phyloP scores from a whole-genome alignment of 352 stramenopile genomes.

The Globisporangium uncinulatum region DNA sequence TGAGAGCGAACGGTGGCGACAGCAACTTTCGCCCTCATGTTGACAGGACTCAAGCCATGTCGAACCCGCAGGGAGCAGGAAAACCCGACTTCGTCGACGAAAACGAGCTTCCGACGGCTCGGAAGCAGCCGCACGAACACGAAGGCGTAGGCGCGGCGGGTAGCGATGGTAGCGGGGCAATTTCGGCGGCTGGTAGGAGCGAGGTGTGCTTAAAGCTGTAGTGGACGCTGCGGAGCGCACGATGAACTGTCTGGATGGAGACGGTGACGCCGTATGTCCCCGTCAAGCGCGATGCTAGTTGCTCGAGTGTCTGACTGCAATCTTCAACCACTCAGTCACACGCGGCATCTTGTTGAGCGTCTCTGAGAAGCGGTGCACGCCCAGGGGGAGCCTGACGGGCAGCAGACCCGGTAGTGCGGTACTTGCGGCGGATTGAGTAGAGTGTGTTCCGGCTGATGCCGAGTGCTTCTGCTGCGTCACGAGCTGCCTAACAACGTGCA shows the following conservation, averaged over 20 bases:
- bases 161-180: background rate
- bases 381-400: too few relatives aligned
- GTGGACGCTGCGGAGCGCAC: background rate
- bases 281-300: background rate
- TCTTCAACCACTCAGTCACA: too few relatives aligned
- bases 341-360: background rate
- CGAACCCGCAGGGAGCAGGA: background rate
- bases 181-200: background rate
- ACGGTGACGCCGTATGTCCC: too few relatives aligned
- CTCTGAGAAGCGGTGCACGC: background rate
- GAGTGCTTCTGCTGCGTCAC: background rate
- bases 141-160: background rate
- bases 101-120: background rate
- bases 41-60: too few relatives aligned
- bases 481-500: too few relatives aligned
- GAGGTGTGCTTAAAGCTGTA: background rate
- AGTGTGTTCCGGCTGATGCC: background rate
- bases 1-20: background rate
- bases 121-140: background rate
- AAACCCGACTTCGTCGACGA: background rate
- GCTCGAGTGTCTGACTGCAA: background rate
- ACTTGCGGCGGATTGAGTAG: background rate
- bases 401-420: background rate
- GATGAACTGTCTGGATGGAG: background rate
- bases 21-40: background rate